Base-by-base conservation (phyloP, 1,284 basidiomycete genomes). In the Melampsora larici-populina region DNA sequence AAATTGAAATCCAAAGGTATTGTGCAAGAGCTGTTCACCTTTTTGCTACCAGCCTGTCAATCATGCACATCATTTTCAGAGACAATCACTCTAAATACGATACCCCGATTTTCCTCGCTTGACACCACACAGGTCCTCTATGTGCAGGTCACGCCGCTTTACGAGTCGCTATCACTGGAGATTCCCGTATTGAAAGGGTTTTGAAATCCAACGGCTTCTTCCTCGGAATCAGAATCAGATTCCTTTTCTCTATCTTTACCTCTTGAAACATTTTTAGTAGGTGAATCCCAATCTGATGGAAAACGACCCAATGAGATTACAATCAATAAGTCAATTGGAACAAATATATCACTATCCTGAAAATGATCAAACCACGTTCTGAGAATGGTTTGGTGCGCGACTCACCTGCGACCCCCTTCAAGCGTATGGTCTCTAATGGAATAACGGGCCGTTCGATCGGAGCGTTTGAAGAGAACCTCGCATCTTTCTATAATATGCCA, bases 341-440 rank as follows among this genome's bases (percentile, higher is more conserved):
- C 51, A 55, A 8, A n/a, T 15, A 55, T 2, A 55, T n/a, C 9
- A 55, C 4, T 21, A 5, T 7, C 1, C 17, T 26, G 11, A 55
- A 55, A 55, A 8, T n/a, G 51, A 17, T 55, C 4, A 55, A 26
- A 55, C 21, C 51, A 26, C 6, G 21, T 8, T 26, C 2, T 17
- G 21, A 11, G 11, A 21, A 55, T 13, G 7, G 51, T 18, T 18
- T 55, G 7, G 5, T 8, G 21, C 11, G 26, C 17, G 36, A 67
- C 72, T 75, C 26, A 75, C 72, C 72, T 40, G 33, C 72, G 7
- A 40, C 33, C 18, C 48, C 48, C 31, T 75, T 48, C 40, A 75
- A 55, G 40, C 48, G 46, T 29, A 60, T 63, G 51, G 64, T 75
- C 51, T 24, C 31, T 64, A 75, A 49, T 40, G 26, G 26, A 24